phyloP scores from a whole-genome alignment of 805 yeast species.

The Dipodascopsis uninucleata region DNA sequence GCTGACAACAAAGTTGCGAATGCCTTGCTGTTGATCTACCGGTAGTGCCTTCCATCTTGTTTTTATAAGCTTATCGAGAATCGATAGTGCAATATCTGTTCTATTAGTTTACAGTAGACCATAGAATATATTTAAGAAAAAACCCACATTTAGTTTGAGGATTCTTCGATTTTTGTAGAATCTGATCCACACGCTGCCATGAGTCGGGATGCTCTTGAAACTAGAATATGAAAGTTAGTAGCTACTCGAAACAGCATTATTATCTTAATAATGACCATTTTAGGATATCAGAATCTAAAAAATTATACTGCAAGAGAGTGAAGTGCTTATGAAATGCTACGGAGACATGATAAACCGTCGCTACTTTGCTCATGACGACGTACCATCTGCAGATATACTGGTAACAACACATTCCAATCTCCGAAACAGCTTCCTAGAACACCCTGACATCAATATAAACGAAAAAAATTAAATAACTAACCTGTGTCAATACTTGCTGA shows the following conservation, averaged over 20 bases:
- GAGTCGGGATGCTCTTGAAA: slow-evolving; percentile 94
- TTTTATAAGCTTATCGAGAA: slow-evolving; percentile 82
- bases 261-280: slow-evolving; percentile 57
- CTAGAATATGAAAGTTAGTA: slow-evolving; percentile 29
- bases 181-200: slow-evolving; percentile 91
- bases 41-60: slow-evolving; percentile 94
- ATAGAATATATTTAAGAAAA: not conserved
- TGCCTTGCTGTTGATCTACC: slow-evolving; percentile 76
- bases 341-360: no score
- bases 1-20: slow-evolving; percentile 86
- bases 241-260: not conserved
- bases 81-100: slow-evolving; percentile 69
- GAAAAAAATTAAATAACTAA: slow-evolving; percentile 11
- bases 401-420: no score
- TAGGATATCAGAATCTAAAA: not conserved
- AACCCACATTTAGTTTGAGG: slow-evolving; percentile 74
- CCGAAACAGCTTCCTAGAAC: not conserved
- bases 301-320: not conserved
- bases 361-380: no score
- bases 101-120: not conserved
- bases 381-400: no score
- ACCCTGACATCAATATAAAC: not conserved
- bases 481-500: slow-evolving; percentile 38
- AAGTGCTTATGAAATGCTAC: not conserved
- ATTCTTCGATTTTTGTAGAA: slow-evolving; percentile 70